Conservation (phyloP, 257 asterid genomes). For the Nicotiana undulata region DNA sequence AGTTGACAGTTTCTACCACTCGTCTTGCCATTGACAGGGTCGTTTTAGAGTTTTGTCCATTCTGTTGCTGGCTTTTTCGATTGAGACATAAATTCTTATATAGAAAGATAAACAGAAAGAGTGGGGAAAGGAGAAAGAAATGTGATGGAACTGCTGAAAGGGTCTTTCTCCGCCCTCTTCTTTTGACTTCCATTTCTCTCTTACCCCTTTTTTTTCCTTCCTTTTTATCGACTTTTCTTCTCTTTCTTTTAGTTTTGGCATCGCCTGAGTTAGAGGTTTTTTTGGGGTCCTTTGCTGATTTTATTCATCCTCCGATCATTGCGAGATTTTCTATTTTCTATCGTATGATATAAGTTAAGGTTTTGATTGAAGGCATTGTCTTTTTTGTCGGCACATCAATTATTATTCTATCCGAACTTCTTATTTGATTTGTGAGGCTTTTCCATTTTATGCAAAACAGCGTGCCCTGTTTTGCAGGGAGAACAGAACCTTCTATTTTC, state of each 20-base stretch:
- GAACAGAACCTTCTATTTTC: constrained; percentile 2
- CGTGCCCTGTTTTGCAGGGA: constrained; percentile 23
- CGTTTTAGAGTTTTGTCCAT: neutral
- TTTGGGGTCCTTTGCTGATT: neutral
- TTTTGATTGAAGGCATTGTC: neutral
- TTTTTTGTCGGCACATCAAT: neutral
- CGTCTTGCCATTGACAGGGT: neutral
- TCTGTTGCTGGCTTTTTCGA: neutral
- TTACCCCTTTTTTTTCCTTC: neutral
- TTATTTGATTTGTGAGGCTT: neutral
- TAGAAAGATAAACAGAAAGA: neutral
- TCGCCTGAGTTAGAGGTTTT: neutral
- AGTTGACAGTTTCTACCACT: neutral
- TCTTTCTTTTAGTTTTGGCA: neutral
- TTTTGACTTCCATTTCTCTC: neutral
- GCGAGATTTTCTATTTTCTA: neutral
- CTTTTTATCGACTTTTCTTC: neutral
- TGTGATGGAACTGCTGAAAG: neutral
- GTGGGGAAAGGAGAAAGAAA: constrained; percentile 2
- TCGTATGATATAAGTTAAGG: neutral
- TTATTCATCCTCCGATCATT: neutral
- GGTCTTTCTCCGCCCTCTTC: neutral
- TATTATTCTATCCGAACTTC: neutral
- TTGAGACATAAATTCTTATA: neutral
- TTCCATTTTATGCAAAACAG: neutral